Conservation (phyloP, 495 filamentous ascomycete genomes). For the Echria macrotheca region DNA sequence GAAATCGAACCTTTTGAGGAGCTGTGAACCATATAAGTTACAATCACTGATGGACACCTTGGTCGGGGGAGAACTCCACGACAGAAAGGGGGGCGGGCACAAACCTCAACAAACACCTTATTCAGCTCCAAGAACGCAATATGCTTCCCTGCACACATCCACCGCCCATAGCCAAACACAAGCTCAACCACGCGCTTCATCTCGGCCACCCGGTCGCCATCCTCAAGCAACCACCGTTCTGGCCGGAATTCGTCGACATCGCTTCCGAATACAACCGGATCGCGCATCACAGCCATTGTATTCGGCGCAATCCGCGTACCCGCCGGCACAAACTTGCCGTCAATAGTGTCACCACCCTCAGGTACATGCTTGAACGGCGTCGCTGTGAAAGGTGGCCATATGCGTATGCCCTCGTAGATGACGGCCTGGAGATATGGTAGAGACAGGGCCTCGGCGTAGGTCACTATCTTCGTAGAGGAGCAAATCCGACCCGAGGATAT, state of each 20-base stretch:
- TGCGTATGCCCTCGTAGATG: conserved; percentile 78
- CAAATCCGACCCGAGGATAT: too few relatives aligned
- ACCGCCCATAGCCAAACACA: conserved; percentile 29
- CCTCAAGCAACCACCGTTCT: conserved; percentile 35
- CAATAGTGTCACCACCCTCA: conserved; percentile 43
- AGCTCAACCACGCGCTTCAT: conserved; percentile 25
- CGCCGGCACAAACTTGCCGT: conserved; percentile 44
- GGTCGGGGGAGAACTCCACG: background rate
- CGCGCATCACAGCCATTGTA: conserved; percentile 28
- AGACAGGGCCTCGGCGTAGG: conserved; percentile 32
- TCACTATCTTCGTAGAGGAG: conserved; percentile 49
- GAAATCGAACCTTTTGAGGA: conserved; percentile 9
- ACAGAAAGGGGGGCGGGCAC: background rate
- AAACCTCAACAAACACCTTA: conserved; percentile 47
- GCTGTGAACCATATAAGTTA: background rate
- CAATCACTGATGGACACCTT: too few relatives aligned
- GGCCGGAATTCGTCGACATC: conserved; percentile 43
- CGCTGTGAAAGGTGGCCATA: conserved; percentile 35
- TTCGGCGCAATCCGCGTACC: conserved; percentile 25
- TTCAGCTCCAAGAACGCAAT: conserved; percentile 40
- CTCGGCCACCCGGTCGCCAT: conserved; percentile 14
- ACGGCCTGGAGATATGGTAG: conserved; percentile 70
- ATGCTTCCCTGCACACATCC: conserved; percentile 30
- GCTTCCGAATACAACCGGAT: conserved; percentile 25
- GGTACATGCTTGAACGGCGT: conserved; percentile 39